Evolutionary conservation across 441 rosid genomes (phyloP).

Genomic region (Pelargonium australe): DNA sequence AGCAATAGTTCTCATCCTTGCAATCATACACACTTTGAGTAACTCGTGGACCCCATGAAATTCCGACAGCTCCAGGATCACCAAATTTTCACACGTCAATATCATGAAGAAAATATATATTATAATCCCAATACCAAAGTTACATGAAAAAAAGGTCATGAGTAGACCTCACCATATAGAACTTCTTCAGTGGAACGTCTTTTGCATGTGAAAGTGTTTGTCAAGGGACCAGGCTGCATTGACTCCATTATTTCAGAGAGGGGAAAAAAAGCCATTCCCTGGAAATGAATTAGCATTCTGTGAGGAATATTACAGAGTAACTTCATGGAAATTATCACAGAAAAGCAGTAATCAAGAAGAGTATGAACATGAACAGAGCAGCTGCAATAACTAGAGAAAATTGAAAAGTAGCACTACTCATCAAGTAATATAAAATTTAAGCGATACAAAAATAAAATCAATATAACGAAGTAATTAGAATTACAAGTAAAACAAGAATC

Average conservation of each 20-base stretch:
- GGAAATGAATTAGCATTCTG: too few species aligned
- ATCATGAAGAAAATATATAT: neutral
- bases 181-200: slow-evolving; percentile 3
- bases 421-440: too few species aligned
- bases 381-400: too few species aligned
- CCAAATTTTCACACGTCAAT: neutral
- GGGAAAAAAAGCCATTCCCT: too few species aligned
- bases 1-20: neutral
- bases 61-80: neutral
- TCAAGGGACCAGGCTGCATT: neutral
- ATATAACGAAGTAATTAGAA: too few species aligned
- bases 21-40: neutral
- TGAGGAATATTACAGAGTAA: neutral
- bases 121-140: too few species aligned
- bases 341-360: neutral
- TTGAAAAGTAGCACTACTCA: too few species aligned
- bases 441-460: too few species aligned
- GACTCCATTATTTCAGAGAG: too few species aligned
- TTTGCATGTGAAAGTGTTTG: slow-evolving; percentile 2
- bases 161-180: neutral
- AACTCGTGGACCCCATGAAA: neutral
- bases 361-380: too few species aligned
- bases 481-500: too few species aligned
- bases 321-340: neutral
- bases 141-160: neutral